Percentiles rank a stretch among this genome's conserved stretches.
Evolutionary conservation across 345 rosid species (phyloP).

Genomic region (Brassica incana): DNA sequence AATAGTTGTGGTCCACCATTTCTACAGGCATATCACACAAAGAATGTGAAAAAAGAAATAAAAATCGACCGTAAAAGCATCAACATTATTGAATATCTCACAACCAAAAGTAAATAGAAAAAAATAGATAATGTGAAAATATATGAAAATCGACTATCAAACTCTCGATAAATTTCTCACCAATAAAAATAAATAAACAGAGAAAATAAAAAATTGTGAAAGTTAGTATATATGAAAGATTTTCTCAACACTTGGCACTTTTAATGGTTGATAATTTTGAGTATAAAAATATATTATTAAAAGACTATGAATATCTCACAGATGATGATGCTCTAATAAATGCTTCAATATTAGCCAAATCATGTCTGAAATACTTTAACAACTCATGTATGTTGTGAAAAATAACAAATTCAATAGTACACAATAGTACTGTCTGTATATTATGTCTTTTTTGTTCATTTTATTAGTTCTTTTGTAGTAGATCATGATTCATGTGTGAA

Average conservation of each 20-base stretch:
- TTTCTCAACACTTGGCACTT: not conserved
- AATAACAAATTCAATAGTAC: too few species aligned
- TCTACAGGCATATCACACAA: constrained; percentile 30
- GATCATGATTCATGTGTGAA: too few species aligned
- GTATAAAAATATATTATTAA: too few species aligned
- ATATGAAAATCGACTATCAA: not conserved
- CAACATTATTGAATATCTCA: not conserved
- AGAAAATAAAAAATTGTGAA: not conserved
- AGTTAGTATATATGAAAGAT: not conserved
- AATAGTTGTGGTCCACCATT: constrained; percentile 46
- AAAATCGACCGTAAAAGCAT: not conserved
- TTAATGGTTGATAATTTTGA: not conserved
- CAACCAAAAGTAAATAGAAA: not conserved
- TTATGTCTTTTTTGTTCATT: too few species aligned
- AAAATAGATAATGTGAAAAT: not conserved
- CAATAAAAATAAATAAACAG: too few species aligned
- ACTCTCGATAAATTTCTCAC: too few species aligned
- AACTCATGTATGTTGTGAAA: not conserved
- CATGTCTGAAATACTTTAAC: not conserved
- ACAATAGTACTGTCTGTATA: too few species aligned
- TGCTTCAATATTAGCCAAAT: not conserved
- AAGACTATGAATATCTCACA: not conserved
- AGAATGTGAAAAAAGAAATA: not conserved
- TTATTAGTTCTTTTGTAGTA: too few species aligned
- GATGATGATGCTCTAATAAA: not conserved